Conservation (phyloP, 73 alveolate genomes). For the Blepharisma stoltei region DNA sequence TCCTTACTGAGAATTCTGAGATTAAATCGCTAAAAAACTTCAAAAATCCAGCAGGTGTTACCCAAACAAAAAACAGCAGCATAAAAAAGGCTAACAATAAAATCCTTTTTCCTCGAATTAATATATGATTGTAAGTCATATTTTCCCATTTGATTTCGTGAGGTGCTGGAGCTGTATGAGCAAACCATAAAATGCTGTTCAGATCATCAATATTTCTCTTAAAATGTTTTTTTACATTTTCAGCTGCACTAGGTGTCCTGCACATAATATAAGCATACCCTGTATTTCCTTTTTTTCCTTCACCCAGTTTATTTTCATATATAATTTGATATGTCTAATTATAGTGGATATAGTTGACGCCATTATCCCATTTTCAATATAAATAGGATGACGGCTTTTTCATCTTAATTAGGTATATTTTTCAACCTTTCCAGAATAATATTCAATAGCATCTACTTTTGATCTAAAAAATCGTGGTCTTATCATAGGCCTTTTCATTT, state of each 20-base stretch:
- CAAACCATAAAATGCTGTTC: not conserved
- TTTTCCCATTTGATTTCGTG: constrained; percentile 16
- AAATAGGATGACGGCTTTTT: too few relatives aligned
- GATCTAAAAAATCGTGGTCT: not conserved
- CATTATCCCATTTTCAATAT: too few relatives aligned
- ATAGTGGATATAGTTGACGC: too few relatives aligned
- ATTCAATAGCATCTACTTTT: constrained; percentile 9
- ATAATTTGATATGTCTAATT: too few relatives aligned
- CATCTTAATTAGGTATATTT: too few relatives aligned
- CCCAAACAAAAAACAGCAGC: not conserved
- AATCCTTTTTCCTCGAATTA: not conserved
- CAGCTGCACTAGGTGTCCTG: not conserved
- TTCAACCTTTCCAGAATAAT: not conserved
- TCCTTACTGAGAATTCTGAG: not conserved
- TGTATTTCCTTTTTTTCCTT: not conserved
- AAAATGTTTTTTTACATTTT: not conserved
- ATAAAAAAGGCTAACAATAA: not conserved
- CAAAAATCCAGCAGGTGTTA: constrained; percentile 20
- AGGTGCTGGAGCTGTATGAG: constrained; percentile 26
- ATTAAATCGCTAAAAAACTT: not conserved
- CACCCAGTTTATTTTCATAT: not conserved
- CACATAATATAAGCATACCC: constrained; percentile 27
- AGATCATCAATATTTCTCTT: not conserved
- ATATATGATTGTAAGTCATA: not conserved
- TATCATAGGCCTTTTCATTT: not conserved